These are phyloP conservation scores for Melastoma candidum DNA, from an alignment of 441 rosid genomes.

Conservation along the genomic window DNA sequence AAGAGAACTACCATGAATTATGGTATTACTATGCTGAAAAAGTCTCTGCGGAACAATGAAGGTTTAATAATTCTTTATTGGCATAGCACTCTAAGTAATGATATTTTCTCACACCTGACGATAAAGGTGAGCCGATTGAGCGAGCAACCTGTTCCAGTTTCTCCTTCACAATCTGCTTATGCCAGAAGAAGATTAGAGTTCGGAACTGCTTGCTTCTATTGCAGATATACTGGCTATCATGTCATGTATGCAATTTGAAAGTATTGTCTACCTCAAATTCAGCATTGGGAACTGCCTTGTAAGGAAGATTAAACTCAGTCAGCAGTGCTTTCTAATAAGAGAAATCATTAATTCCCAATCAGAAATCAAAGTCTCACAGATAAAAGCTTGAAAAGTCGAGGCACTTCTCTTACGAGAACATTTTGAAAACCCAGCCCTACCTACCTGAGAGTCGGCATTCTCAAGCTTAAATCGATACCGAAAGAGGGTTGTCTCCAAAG, in stretches of 20 bases:
- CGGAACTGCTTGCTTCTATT: too few relatives aligned
- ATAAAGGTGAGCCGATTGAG: conserved; percentile 30
- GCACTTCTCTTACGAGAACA: background rate
- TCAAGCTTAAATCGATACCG: conserved; percentile 40
- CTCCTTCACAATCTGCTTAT: conserved; percentile 51
- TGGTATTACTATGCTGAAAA: too few relatives aligned
- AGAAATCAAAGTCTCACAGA: conserved; percentile 4
- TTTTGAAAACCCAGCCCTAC: background rate
- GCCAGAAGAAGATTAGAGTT: background rate
- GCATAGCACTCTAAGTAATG: background rate
- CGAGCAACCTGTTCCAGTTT: conserved; percentile 68
- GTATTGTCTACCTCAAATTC: conserved; percentile 60
- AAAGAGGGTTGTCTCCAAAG: conserved; percentile 77
- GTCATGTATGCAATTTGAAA: background rate
- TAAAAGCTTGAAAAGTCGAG: conserved; percentile 5
- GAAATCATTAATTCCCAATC: conserved; percentile 4
- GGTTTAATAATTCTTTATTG: conserved; percentile 1
- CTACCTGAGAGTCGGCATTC: conserved; percentile 52
- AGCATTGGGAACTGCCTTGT: conserved; percentile 49
- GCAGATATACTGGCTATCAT: background rate
- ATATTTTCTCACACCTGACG: conserved; percentile 34
- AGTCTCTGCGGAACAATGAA: too few relatives aligned
- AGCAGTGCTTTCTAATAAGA: conserved; percentile 41
- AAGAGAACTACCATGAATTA: too few relatives aligned
- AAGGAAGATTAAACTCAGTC: conserved; percentile 67